Evolutionary conservation across 2,329 filamentous ascomycete genomes (phyloP), one percentile per base, ranked within the genome.

Genomic region (Pseudogymnoascus sp.): DNA sequence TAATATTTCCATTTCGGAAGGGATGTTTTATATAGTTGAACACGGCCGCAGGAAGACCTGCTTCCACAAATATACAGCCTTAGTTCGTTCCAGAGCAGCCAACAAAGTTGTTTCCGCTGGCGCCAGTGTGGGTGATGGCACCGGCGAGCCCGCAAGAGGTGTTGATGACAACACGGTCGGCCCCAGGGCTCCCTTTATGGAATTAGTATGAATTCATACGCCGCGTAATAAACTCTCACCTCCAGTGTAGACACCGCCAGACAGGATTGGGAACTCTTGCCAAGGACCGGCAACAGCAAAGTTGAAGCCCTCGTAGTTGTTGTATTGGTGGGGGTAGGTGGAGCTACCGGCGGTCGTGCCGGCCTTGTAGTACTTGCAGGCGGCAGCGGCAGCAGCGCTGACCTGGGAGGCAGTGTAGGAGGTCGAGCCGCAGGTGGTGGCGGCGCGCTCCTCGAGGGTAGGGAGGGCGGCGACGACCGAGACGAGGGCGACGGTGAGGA

Each of bases 111-210:
- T 89, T 85, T 6, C 85, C 85, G 60, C 80, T 83, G 16, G 87
- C 87, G 28, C 87, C 87, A 22, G 84, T 88, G 70, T 90, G 88
- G 0, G 88, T 90, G 65, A 90, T 88, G 28, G 82, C 76, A 38
- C 85, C 87, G 12, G 85, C 87, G 49, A 83, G 79, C 63, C 80
- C 64, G 67, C 86, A 82, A 14, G 74, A 64, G 0, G 70, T 77
- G 70, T 84, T 86, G 75, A 90, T 84, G 33, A 88, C 74, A 61
- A 89, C 83, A 59, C 87, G 84, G 71, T 90, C 86, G 16, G 87
- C 75, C 38, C 87, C 87, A 1, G 87, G 87, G 1, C 80, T 82
- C 23, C 84, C 84, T 81, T 58, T 30, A 55, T 35, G 12, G 23
- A 38, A 30, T 60, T 22, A 45, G 35, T 39, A 62, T 9, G 14